These are phyloP conservation scores for Kwoniella sp. DNA, from an alignment of 768 basidiomycete genomes.

Conservation along the genomic window DNA sequence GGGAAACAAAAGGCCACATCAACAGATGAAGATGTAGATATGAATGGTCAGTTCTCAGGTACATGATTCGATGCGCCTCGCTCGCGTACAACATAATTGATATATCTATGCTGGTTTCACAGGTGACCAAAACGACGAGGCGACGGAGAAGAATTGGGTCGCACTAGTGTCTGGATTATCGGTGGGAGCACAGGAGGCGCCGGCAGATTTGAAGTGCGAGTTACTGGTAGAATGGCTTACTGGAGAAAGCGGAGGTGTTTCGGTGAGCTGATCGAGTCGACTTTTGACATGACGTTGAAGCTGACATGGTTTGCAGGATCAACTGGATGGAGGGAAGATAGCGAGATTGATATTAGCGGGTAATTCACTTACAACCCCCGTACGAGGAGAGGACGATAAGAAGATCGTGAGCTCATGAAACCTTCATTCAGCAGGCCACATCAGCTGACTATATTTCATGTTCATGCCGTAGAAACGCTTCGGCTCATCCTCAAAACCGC, in stretches of 20 bases:
- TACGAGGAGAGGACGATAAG: constrained; percentile 55
- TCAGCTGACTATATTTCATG: constrained; percentile 6
- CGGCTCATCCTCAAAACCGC: constrained; percentile 45
- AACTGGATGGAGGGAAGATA: constrained; percentile 68
- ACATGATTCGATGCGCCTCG: no score
- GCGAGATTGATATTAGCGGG: constrained; percentile 86
- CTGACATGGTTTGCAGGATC: constrained; percentile 58
- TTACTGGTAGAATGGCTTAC: constrained; percentile 87
- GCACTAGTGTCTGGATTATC: constrained; percentile 83
- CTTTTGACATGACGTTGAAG: not conserved
- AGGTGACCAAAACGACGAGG: not conserved
- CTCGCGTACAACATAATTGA: not conserved
- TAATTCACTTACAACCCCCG: constrained; percentile 71
- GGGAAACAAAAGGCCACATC: constrained; percentile 34
- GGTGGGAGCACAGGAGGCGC: constrained; percentile 63
- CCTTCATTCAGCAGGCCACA: not conserved
- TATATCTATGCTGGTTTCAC: not conserved
- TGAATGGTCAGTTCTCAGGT: constrained; percentile 68
- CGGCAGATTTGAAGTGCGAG: constrained; percentile 67
- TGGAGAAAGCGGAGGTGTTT: constrained; percentile 74
- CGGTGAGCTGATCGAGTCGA: constrained; percentile 48
- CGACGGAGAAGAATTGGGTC: constrained; percentile 63
- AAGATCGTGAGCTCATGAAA: constrained; percentile 47
- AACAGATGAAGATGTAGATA: constrained; percentile 61
- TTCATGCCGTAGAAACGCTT: constrained; percentile 47